Base-by-base conservation (phyloP, 768 basidiomycete species). In the Boletus rufocinnamomeus region DNA sequence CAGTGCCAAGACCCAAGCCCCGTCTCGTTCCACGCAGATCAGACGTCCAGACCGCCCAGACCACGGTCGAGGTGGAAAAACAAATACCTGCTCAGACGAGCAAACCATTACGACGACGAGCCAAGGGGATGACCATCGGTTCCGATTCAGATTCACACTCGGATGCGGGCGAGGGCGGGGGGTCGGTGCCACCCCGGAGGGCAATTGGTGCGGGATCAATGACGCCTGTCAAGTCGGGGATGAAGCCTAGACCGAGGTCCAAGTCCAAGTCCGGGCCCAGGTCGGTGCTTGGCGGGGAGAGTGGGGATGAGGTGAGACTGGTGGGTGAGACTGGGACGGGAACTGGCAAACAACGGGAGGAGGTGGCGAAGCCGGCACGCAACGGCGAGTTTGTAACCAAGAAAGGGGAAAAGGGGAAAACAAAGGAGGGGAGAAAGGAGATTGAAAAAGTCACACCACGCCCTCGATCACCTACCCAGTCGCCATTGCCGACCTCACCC, bases 191-290 rank as follows among this genome's bases (percentile, higher is more conserved):
- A 0, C 60, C 62, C n/a, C 59, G 66, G n/a, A 63, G 49, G 47
- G 7, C 34, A 0, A 13, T 37, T 32, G 54, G 25, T 14, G 16
- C 34, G 9, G 54, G 27, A 9, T 52, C 57, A 6, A 49, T 6
- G 21, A 72, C 71, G 0, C 68, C 71, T 13, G 52, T 72, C 52
- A 70, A 63, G 40, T 66, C 66, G 2, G 64, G 64, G 10, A 72
- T 72, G 71, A 72, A 63, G 30, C 66, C 64, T 32, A 64, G 63
- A 41, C 59, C 63, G 7, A 65, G 48, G 21, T 61, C 67, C 2
- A 44, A n/a, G 11, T 50, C 66, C 5, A 44, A n/a, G 11, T 50
- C 66, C 7, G 19, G 16, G 41, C 45, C 66, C 19, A 16, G 19
- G 27, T 57, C 52, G 2, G 37, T 35, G 8, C 9, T 21, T 2